phyloP scores from a whole-genome alignment of 257 asterid genomes.

The Cruciata laevipes region DNA sequence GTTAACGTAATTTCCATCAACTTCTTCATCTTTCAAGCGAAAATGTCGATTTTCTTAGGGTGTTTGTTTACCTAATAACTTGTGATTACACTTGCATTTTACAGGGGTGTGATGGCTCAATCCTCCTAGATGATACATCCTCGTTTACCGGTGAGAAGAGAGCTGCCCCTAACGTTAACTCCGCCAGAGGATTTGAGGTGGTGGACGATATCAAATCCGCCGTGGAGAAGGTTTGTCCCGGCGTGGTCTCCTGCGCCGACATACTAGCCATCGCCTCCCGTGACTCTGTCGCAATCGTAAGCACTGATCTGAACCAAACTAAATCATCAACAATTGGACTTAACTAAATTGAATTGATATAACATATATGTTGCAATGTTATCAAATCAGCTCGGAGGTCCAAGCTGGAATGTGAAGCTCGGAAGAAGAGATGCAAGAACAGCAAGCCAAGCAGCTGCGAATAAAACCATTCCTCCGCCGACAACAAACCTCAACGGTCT shows the following conservation, averaged over 20 bases:
- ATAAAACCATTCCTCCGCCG: constrained; percentile 76
- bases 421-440: constrained; percentile 85
- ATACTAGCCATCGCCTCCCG: constrained; percentile 64
- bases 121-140: constrained; percentile 80
- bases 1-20: constrained; percentile 45
- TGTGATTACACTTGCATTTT: neutral
- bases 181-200: constrained; percentile 73
- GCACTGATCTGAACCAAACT: constrained; percentile 6
- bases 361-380: no score
- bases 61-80: no score
- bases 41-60: no score
- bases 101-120: constrained; percentile 89
- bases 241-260: constrained; percentile 77
- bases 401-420: constrained; percentile 56
- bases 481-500: constrained; percentile 66
- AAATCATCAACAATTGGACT: no score
- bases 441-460: constrained; percentile 72
- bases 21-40: neutral
- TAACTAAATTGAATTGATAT: neutral
- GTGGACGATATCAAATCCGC: constrained; percentile 73
- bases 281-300: constrained; percentile 61
- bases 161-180: constrained; percentile 61
- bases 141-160: constrained; percentile 66
- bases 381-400: constrained; percentile 63
- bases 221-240: constrained; percentile 63